phyloP scores from a whole-genome alignment of 2,329 filamentous ascomycete genomes.

The Fusarium sp. region DNA sequence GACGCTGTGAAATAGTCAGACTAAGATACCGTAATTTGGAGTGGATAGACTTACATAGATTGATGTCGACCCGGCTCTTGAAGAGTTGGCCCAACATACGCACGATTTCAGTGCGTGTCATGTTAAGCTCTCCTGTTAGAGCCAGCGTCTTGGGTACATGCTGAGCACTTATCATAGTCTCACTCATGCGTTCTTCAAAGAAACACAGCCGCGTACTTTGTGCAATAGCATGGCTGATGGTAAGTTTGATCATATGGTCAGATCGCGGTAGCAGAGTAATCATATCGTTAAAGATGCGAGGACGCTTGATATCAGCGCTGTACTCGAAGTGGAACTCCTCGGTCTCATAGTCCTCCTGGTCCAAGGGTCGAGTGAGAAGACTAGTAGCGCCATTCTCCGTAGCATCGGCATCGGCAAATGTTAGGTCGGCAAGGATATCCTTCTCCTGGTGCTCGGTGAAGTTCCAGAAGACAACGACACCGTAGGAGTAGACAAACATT shows the following conservation, averaged over 20 bases:
- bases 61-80: slow-evolving; percentile 94
- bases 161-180: slow-evolving; percentile 93
- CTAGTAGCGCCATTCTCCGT: slow-evolving; percentile 69
- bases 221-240: slow-evolving; percentile 96
- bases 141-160: slow-evolving; percentile 90
- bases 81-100: slow-evolving; percentile 91
- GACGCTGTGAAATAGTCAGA: slow-evolving; percentile 68
- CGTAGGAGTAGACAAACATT: slow-evolving; percentile 97
- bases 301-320: slow-evolving; percentile 83
- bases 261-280: slow-evolving; percentile 89
- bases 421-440: slow-evolving; percentile 92
- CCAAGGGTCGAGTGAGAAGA: slow-evolving; percentile 81
- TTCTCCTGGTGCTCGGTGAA: slow-evolving; percentile 97
- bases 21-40: background rate
- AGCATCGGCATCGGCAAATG: slow-evolving; percentile 79
- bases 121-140: slow-evolving; percentile 87
- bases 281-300: slow-evolving; percentile 98
- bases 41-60: slow-evolving; percentile 78
- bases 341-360: slow-evolving; percentile 93
- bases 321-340: slow-evolving; percentile 99
- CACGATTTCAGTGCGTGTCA: slow-evolving; percentile 92
- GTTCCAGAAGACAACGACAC: slow-evolving; percentile 99
- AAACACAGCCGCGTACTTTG: slow-evolving; percentile 97
- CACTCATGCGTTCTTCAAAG: slow-evolving; percentile 95
- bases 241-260: slow-evolving; percentile 99